These are phyloP conservation scores for Tribonema minus DNA, from an alignment of 108 stramenopile genomes.

Conservation along the genomic window DNA sequence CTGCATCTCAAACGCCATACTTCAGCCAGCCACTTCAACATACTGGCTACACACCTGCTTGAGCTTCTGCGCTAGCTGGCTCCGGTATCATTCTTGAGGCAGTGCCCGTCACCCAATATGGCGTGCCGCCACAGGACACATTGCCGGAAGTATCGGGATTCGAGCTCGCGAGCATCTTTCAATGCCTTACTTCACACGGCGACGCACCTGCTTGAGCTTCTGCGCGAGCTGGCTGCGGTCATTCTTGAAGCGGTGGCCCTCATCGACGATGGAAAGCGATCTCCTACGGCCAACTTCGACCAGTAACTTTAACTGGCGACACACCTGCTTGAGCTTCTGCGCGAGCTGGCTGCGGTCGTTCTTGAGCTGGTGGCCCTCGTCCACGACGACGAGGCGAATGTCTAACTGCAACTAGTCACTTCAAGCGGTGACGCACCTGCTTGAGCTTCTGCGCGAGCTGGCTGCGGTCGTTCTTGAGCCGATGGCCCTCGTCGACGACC, in stretches of 20 bases:
- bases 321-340: too few relatives aligned
- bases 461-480: slow-evolving; percentile 51
- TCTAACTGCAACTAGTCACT: too few relatives aligned
- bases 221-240: slow-evolving; percentile 49
- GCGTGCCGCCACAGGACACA: slow-evolving; percentile 44
- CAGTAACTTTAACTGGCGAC: too few relatives aligned
- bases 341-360: slow-evolving; percentile 51
- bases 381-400: too few relatives aligned
- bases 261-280: slow-evolving; percentile 54
- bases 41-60: slow-evolving; percentile 21
- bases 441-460: slow-evolving; percentile 52
- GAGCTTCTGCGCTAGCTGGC: slow-evolving; percentile 49
- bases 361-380: slow-evolving; percentile 56
- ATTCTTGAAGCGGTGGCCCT: slow-evolving; percentile 56
- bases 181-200: slow-evolving; percentile 53
- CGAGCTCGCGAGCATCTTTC: slow-evolving; percentile 49
- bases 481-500: slow-evolving; percentile 56
- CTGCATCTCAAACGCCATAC: too few relatives aligned
- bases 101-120: slow-evolving; percentile 53
- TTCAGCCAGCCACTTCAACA: too few relatives aligned
- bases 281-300: too few relatives aligned
- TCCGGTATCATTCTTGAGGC: slow-evolving; percentile 58
- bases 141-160: slow-evolving; percentile 39
- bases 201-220: too few relatives aligned
- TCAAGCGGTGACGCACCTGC: too few relatives aligned